Evolutionary conservation across 2,329 filamentous ascomycete species (phyloP).

Genomic region (Calonectria fujianensis): DNA sequence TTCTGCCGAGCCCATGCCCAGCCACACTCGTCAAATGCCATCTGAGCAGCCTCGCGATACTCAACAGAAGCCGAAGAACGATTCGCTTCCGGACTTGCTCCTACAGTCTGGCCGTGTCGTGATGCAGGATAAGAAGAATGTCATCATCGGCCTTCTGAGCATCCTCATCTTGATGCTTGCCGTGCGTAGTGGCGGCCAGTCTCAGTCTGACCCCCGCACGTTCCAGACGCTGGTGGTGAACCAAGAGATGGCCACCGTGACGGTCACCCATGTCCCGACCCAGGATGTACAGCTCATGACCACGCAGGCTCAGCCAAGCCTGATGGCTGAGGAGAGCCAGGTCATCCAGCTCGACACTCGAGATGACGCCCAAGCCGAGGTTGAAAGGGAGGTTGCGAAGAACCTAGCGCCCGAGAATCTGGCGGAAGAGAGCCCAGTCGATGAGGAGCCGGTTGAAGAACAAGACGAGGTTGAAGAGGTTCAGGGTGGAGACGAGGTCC

Average conservation of each 20-base stretch:
- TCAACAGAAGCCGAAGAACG: conserved; percentile 58
- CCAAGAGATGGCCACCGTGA: conserved; percentile 51
- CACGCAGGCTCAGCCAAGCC: not conserved
- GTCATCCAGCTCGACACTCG: conserved; percentile 37
- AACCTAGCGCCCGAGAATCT: not conserved
- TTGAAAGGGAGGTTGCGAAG: conserved; percentile 1
- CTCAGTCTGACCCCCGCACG: conserved; percentile 48
- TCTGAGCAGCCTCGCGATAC: conserved; percentile 38
- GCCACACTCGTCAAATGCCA: conserved; percentile 38
- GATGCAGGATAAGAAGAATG: conserved; percentile 75
- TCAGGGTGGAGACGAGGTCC: not conserved
- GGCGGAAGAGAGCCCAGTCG: conserved; percentile 46
- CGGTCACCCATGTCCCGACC: conserved; percentile 48
- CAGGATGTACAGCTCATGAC: conserved; percentile 37
- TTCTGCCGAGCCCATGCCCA: conserved; percentile 58
- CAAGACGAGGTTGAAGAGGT: conserved; percentile 9
- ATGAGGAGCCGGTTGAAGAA: conserved; percentile 38
- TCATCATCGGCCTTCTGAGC: conserved; percentile 73
- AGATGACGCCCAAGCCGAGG: not conserved
- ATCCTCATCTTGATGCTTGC: conserved; percentile 73
- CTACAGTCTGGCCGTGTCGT: conserved; percentile 72
- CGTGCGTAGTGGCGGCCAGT: conserved; percentile 54
- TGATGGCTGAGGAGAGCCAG: conserved; percentile 45
- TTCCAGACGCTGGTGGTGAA: conserved; percentile 58
- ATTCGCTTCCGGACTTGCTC: conserved; percentile 73